These are phyloP conservation scores for Grosmannia clavigera DNA, from an alignment of 2,329 filamentous ascomycete genomes.

Conservation along the genomic window DNA sequence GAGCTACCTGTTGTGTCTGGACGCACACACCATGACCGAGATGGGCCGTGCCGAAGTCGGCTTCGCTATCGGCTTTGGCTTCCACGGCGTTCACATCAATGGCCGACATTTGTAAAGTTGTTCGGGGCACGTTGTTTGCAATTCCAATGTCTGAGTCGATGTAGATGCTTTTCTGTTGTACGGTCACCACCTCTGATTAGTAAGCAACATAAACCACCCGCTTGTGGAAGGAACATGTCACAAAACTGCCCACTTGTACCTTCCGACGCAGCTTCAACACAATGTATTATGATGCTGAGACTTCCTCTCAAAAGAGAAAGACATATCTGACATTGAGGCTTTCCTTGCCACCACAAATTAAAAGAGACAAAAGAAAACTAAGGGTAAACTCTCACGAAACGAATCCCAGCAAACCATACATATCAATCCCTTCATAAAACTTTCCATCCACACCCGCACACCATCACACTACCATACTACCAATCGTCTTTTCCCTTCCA, in stretches of 20 bases:
- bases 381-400: not conserved
- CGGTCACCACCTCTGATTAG: too few relatives aligned
- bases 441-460: not conserved
- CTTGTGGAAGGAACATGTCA: too few relatives aligned
- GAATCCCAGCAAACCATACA: not conserved
- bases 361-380: not conserved
- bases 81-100: constrained; percentile 44
- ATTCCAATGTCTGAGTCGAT: not conserved
- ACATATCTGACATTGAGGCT: not conserved
- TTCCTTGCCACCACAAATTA: not conserved
- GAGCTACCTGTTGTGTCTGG: constrained; percentile 55
- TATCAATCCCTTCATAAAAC: not conserved
- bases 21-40: constrained; percentile 51
- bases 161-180: not conserved
- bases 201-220: too few relatives aligned
- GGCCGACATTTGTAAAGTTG: not conserved
- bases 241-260: not conserved
- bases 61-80: constrained; percentile 48
- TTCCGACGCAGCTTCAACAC: not conserved
- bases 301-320: not conserved
- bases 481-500: too few relatives aligned
- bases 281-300: not conserved
- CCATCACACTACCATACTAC: too few relatives aligned
- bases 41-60: constrained; percentile 49
- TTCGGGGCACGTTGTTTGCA: not conserved